Conservation (phyloP, 1,139 yeast species). For the Torulaspora globosa region DNA sequence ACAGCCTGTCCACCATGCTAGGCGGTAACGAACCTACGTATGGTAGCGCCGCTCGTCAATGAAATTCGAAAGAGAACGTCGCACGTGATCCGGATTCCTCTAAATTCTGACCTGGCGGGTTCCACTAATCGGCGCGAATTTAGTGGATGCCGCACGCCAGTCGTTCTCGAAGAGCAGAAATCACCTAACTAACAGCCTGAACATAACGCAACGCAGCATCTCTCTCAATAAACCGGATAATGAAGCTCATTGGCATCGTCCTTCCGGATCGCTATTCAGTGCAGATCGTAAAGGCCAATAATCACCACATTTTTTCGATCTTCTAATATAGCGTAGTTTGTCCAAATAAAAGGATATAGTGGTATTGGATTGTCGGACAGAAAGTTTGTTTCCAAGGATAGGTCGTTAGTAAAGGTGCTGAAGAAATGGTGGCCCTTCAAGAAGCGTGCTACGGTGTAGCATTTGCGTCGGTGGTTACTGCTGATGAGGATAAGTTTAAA, state of each 20-base stretch:
- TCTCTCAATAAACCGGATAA: neutral
- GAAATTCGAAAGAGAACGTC: too few relatives aligned
- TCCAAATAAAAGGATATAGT: neutral
- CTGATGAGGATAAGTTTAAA: conserved; percentile 45
- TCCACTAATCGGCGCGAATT: conserved; percentile 5
- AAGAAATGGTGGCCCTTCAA: conserved; percentile 23
- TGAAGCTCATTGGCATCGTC: neutral
- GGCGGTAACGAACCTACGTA: neutral
- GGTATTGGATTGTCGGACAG: too few relatives aligned
- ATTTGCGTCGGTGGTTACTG: conserved; percentile 61
- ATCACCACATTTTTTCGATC: conserved; percentile 7
- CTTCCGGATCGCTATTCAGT: neutral
- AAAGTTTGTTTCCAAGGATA: neutral
- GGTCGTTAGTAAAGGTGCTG: neutral
- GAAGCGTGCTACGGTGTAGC: conserved; percentile 40
- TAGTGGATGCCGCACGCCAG: conserved; percentile 1
- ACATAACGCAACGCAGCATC: conserved; percentile 7
- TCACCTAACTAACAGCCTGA: conserved; percentile 8
- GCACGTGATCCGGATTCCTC: conserved; percentile 5
- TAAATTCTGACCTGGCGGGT: neutral
- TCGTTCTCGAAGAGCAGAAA: neutral
- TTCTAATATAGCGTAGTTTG: neutral
- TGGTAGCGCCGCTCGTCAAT: conserved; percentile 2
- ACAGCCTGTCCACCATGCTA: too few relatives aligned
- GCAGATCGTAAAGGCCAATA: conserved; percentile 1